Evolutionary conservation across 2,329 filamentous ascomycete species (phyloP), one percentile per base, ranked within the genome.

Genomic region (Coniochaeta sp.): DNA sequence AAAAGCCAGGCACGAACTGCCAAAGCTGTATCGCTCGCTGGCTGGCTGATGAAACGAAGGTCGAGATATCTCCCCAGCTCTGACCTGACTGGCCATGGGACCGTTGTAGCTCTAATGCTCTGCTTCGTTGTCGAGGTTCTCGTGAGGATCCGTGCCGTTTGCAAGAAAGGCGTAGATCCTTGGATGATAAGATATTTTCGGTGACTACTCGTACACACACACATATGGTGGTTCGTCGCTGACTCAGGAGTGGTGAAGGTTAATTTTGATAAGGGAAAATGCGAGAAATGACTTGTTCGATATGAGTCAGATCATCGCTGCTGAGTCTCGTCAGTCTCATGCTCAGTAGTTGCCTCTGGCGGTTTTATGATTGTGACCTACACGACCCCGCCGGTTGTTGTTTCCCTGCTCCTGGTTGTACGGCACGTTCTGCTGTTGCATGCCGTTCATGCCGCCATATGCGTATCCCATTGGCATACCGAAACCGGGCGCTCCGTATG

Each of bases 301-400:
- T n/a, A 26, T 26, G 20, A 26, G 38, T 42, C 38, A 26, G 18
- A 42, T 42, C 38, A 42, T 22, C 38, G 20, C 26, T 42, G 38
- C 38, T 42, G 18, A 42, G 20, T 42, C 18, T 24, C 38, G 27
- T 47, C 45, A 47, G 45, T 31, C 26, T 47, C 42, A 24, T 18
- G 16, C 24, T 26, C 30, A 47, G 14, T 28, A 42, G 51, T 63
- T 64, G 58, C 61, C 62, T 54, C 66, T 63, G 51, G 65, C 58
- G 53, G 57, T 57, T 45, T 63, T 63, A 54, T 62, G 61, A 62
- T 66, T 63, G 63, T 67, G 64, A 66, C 78, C 71, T 76, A 82
- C 79, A 62, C 81, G 77, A 66, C 81, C 81, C 58, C 81, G 77
- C 65, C 81, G n/a, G n/a, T n/a, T 71, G 56, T 69, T 65, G 65